Percentiles rank a stretch among this genome's conserved stretches.
Conservation (phyloP, 1,139 yeast genomes). For the Protomyces inundatus region DNA sequence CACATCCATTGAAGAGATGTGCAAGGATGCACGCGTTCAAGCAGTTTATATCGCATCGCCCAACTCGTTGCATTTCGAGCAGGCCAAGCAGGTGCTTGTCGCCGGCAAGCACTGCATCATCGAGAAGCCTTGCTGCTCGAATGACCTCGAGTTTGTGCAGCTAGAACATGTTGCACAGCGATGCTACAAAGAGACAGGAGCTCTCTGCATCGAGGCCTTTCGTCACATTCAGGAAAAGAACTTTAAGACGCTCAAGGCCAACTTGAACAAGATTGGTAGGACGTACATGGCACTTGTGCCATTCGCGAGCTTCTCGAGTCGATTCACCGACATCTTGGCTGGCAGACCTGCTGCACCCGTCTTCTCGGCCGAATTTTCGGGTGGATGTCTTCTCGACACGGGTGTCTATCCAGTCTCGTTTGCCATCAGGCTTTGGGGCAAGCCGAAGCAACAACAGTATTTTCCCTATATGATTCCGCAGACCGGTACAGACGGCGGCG, state of each 20-base stretch:
- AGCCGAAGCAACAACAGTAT: conserved; percentile 14
- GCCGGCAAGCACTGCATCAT: conserved; percentile 55
- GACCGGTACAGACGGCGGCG: conserved; percentile 23
- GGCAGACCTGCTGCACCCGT: conserved; percentile 14
- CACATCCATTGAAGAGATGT: conserved; percentile 41
- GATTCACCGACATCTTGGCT: conserved; percentile 12
- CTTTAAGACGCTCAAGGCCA: conserved; percentile 3
- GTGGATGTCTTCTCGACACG: conserved; percentile 23
- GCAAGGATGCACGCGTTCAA: conserved; percentile 47
- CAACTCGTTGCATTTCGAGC: conserved; percentile 52
- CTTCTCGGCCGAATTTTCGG: conserved; percentile 11
- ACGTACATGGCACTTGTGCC: conserved; percentile 4
- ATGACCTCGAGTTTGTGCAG: conserved; percentile 46
- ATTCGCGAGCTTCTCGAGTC: conserved; percentile 12
- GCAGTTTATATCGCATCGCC: conserved; percentile 61
- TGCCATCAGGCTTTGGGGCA: conserved; percentile 25
- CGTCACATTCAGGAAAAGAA: conserved; percentile 22
- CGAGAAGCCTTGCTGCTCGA: conserved; percentile 59
- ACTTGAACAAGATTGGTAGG: conserved; percentile 2
- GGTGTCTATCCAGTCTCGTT: conserved; percentile 19
- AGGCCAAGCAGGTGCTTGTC: conserved; percentile 47
- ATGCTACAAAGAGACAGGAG: conserved; percentile 11
- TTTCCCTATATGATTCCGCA: conserved; percentile 12
- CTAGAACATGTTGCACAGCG: conserved; percentile 33
- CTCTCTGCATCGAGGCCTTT: conserved; percentile 14